phyloP scores from a whole-genome alignment of 352 stramenopile genomes.

The Globisporangium paroecandrum region DNA sequence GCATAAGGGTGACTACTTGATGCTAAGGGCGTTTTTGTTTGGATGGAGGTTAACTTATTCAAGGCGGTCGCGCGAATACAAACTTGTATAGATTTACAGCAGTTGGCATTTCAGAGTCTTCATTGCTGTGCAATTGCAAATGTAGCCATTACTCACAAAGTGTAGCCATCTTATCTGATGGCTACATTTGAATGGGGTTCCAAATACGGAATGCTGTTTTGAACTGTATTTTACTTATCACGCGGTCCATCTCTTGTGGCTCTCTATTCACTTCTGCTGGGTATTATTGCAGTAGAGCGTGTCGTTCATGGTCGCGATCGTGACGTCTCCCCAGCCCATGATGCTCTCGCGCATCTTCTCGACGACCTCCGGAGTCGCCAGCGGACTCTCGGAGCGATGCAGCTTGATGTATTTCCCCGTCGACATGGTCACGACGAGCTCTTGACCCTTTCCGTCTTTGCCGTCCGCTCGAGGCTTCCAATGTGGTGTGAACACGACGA shows the following conservation, averaged over 20 bases:
- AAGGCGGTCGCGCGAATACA: slow-evolving; percentile 11
- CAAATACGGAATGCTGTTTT: background rate
- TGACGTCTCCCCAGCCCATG: background rate
- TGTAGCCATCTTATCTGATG: background rate
- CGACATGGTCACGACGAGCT: background rate
- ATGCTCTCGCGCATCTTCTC: background rate
- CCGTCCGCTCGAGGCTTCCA: background rate
- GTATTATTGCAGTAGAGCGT: background rate
- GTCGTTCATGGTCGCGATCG: background rate
- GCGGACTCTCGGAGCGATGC: background rate
- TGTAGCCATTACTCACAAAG: background rate
- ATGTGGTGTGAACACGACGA: background rate
- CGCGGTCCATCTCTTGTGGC: background rate
- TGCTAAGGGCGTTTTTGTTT: background rate
- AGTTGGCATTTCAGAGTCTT: background rate
- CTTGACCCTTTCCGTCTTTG: background rate
- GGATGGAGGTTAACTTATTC: slow-evolving; percentile 15
- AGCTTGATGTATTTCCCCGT: background rate
- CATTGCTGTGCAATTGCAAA: background rate
- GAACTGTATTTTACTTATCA: background rate
- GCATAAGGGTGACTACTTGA: background rate
- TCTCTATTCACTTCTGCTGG: background rate
- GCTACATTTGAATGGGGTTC: background rate
- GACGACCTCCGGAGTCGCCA: background rate
- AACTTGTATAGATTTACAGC: slow-evolving; percentile 8